Evolutionary conservation across 352 stramenopile genomes (phyloP), one percentile per base, ranked within the genome.

Genomic region (Pythium volutum): DNA sequence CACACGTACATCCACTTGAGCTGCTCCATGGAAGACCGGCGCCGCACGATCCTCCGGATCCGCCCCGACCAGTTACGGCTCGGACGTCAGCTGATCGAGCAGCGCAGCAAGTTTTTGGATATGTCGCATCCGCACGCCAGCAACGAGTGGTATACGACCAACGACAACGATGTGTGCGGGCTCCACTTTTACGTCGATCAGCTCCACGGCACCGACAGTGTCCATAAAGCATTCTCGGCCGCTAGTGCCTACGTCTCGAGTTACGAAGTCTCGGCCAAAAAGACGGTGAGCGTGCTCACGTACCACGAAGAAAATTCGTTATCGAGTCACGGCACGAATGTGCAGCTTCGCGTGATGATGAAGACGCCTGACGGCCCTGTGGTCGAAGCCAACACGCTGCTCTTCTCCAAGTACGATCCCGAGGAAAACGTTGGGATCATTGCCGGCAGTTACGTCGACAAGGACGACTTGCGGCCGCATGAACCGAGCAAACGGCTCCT

Each of bases 231-330:
- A 22, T 82, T 76, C 38, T 66, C 81, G 9, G 46, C 73, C 11
- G 50, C 79, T 20, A 29, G 71, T 2, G 81, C 79, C 18, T 84
- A 77, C 50, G 73, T 74, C 23, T 65, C 62, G 55, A 88, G 79
- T 56, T 73, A 77, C 14, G 73, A 90, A 66, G 80, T 88, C 55
- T 75, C 71, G n/a, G 73, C 84, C 47, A 83, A 76, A 9, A 74
- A 86, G 60, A 76, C 60, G 1, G 62, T 81, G 2, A 78, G 77
- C n/a, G 75, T 80, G 51, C 80, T 88, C 39, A 90, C 70, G 16
- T 86, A 88, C 50, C 76, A 78, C n/a, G 81, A 90, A 29, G 76
- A 88, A 25, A 67, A 80, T 48, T 60, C 77, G 36, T 54, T 57
- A 23, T 47, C 54, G 27, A 59, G 58, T 20, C 59, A 57, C 31